These are phyloP conservation scores for Kondoa malvinella DNA, from an alignment of 768 basidiomycete species.

Conservation along the genomic window DNA sequence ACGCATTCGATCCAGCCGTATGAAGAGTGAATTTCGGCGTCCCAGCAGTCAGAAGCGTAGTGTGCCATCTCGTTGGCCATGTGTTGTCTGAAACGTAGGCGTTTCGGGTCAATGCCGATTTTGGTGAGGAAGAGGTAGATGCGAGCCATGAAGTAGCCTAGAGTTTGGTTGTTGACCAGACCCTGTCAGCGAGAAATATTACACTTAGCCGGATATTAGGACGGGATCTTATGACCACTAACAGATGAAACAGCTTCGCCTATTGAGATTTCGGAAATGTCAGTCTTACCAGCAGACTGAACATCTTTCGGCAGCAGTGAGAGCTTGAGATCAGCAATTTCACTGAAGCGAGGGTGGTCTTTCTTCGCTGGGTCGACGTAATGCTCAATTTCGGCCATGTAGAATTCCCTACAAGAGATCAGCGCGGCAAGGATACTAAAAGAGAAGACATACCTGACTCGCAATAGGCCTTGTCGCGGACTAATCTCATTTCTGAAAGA, in stretches of 20 bases:
- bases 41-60: conserved; percentile 98
- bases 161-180: conserved; percentile 86
- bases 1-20: conserved; percentile 97
- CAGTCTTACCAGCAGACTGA: conserved; percentile 58
- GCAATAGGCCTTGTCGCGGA: conserved; percentile 83
- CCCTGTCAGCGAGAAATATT: conserved; percentile 40
- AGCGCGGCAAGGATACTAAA: neutral
- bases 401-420: conserved; percentile 50
- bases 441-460: conserved; percentile 47
- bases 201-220: neutral
- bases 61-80: conserved; percentile 99
- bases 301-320: conserved; percentile 62
- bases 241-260: conserved; percentile 68
- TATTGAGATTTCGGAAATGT: conserved; percentile 49
- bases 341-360: conserved; percentile 61
- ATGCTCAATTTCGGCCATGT: conserved; percentile 99
- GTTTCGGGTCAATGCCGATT: conserved; percentile 68
- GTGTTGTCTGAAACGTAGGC: conserved; percentile 88
- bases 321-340: conserved; percentile 58
- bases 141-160: conserved; percentile 90
- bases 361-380: conserved; percentile 92
- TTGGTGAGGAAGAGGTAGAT: conserved; percentile 75
- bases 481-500: conserved; percentile 98
- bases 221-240: conserved; percentile 15
- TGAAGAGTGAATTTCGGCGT: conserved; percentile 88